Base-by-base conservation (phyloP, 305 asterid species). In the Rubia occidens region DNA sequence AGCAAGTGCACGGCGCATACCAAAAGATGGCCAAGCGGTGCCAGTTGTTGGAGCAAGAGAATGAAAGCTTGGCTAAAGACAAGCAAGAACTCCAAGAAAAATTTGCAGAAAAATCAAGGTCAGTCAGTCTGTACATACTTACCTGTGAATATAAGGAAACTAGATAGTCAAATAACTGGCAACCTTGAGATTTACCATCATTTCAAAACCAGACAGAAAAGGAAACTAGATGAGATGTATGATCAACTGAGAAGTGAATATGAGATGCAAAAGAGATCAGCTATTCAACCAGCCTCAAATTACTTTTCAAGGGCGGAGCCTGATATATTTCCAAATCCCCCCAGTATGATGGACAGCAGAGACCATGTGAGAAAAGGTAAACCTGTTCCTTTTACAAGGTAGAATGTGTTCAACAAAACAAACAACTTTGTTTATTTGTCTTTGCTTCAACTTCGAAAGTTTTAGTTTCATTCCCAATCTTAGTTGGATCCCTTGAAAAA, bases 171-270 rank as follows among this genome's bases (percentile, higher is more conserved):
- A 75, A 39, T 64, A 17, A 39, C 15, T 44, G 45, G 51, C 62
- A 61, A 37, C 66, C 64, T 18, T 24, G 62, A 49, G 24, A 49
- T 20, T 59, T 4, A 58, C 54, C 20, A 60, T 70, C 68, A 63
- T 76, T 65, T 10, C 49, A 24, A 75, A 78, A 39, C 61, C 90
- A 90, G 97, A 86, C 98, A 93, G 79, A 93, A 93, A 78, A 85
- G 98, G 77, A 90, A 93, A 78, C 96, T 93, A n/a, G 98, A 93
- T 72, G 98, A 93, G 72, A 93, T 93, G 95, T 93, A 93, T 66
- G 98, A 93, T 82, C 88, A 85, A 80, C 83, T 89, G 79, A 85
- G 91, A 84, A 85, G 77, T 32, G 98, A 90, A 74, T 85, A 80
- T 0, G 96, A 93, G 71, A 84, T 95, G 55, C 45, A 82, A 68